These are phyloP conservation scores for Malus sylvestris DNA, from an alignment of 306 rosid species.

Conservation along the genomic window DNA sequence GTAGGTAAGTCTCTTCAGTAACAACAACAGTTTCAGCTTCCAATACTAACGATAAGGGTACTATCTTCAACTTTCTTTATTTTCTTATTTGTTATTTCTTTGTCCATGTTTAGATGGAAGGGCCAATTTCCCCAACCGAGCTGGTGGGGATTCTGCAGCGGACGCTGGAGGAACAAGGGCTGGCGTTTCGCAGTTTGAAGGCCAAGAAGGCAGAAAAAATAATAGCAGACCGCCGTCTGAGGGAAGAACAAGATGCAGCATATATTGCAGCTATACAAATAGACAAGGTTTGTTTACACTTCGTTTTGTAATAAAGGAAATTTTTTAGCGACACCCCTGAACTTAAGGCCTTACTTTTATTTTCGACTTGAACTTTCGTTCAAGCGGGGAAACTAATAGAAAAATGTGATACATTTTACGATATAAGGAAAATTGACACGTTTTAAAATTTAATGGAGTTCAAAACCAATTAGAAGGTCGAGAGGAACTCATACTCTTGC, in stretches of 20 bases:
- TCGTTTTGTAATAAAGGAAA: neutral
- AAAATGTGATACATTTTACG: neutral
- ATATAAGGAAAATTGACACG: neutral
- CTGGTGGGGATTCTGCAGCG: conserved; percentile 79
- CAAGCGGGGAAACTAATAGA: neutral
- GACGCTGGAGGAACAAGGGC: conserved; percentile 78
- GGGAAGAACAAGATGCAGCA: conserved; percentile 81
- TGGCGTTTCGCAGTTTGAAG: conserved; percentile 53
- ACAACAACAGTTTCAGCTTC: neutral
- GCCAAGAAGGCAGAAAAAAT: conserved; percentile 46
- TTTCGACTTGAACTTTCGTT: no score
- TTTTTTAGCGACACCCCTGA: neutral
- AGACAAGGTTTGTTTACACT: conserved; percentile 41
- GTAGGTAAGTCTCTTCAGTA: neutral
- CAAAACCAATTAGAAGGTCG: neutral
- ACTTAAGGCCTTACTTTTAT: neutral
- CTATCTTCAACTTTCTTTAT: neutral
- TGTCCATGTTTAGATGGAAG: conserved; percentile 52
- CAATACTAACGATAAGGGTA: neutral
- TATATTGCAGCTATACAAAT: conserved; percentile 57
- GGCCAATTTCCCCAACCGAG: conserved; percentile 67
- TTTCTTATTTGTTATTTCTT: neutral
- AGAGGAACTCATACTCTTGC: neutral
- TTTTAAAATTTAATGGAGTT: neutral
- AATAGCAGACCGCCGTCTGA: conserved; percentile 50